These are phyloP conservation scores for Trichoderma parareesei DNA, from an alignment of 495 filamentous ascomycete species.

Conservation along the genomic window DNA sequence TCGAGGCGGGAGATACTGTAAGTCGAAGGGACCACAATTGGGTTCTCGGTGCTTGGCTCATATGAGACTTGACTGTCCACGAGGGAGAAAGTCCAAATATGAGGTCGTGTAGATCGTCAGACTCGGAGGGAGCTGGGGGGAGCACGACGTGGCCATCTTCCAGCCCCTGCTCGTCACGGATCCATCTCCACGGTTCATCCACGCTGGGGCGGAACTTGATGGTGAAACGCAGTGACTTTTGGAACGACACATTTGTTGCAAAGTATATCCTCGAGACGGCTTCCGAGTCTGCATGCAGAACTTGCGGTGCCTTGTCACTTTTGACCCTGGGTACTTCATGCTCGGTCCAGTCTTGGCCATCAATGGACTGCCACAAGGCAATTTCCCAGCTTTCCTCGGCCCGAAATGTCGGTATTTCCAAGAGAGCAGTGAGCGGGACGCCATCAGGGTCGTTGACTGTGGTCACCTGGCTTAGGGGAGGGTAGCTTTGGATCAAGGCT, in stretches of 20 bases:
- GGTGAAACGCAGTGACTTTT: conserved; percentile 55
- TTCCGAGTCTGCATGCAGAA: conserved; percentile 26
- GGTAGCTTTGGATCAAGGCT: conserved; percentile 40
- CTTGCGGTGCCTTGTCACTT: conserved; percentile 26
- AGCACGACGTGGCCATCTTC: conserved; percentile 58
- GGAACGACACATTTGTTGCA: conserved; percentile 32
- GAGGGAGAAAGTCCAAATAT: conserved; percentile 51
- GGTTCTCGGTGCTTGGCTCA: conserved; percentile 63
- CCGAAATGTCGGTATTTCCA: conserved; percentile 54
- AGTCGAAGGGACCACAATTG: conserved; percentile 62
- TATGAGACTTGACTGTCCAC: conserved; percentile 45
- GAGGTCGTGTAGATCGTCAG: conserved; percentile 47
- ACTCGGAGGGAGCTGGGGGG: conserved; percentile 19
- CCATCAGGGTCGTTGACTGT: conserved; percentile 36
- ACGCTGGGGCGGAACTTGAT: conserved; percentile 57
- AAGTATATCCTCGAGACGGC: conserved; percentile 36
- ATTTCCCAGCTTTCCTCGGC: conserved; percentile 59
- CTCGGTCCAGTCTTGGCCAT: conserved; percentile 41
- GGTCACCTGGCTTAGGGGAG: conserved; percentile 63
- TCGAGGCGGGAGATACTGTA: conserved; percentile 43
- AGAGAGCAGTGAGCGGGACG: conserved; percentile 58
- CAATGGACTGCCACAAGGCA: conserved; percentile 66
- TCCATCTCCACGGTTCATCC: conserved; percentile 65
- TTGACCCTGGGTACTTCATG: conserved; percentile 30
- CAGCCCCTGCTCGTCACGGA: conserved; percentile 50